These are phyloP conservation scores for Usnea hakonensis DNA, from an alignment of 495 filamentous ascomycete species.

Conservation along the genomic window DNA sequence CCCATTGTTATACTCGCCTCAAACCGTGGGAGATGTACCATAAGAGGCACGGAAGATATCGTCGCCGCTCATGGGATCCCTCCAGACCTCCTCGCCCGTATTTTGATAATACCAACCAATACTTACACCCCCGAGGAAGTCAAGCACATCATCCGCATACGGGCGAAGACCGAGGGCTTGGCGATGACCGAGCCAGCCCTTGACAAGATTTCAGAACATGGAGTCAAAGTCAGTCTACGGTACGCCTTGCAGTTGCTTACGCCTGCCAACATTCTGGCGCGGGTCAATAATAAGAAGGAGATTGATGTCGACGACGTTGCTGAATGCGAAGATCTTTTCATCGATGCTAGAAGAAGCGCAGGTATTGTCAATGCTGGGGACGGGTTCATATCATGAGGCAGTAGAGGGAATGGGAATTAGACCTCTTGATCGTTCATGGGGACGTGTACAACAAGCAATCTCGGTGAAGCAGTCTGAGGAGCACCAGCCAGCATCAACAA, in stretches of 20 bases:
- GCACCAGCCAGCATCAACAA: background rate
- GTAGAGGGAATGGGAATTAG: background rate
- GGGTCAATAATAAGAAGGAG: conserved; percentile 61
- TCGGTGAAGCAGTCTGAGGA: background rate
- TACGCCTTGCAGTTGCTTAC: conserved; percentile 89
- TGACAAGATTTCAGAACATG: conserved; percentile 75
- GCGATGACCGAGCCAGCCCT: conserved; percentile 73
- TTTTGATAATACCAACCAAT: conserved; percentile 91
- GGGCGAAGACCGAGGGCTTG: conserved; percentile 72
- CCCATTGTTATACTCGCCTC: conserved; percentile 96
- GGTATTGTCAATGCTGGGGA: conserved; percentile 56
- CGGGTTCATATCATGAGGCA: conserved; percentile 49
- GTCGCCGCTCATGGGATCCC: conserved; percentile 88
- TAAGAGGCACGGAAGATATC: conserved; percentile 76
- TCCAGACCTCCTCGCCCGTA: conserved; percentile 80
- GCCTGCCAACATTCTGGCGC: conserved; percentile 67
- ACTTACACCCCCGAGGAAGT: conserved; percentile 81
- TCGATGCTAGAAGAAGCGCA: conserved; percentile 82
- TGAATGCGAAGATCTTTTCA: conserved; percentile 86
- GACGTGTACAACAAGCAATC: background rate
- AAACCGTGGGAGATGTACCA: conserved; percentile 84
- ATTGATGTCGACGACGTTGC: conserved; percentile 76
- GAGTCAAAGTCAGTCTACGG: conserved; percentile 76
- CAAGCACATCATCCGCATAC: conserved; percentile 75
- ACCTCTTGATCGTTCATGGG: background rate